These are phyloP conservation scores for Lophiotrema nucula DNA, from an alignment of 495 filamentous ascomycete species.

Conservation along the genomic window DNA sequence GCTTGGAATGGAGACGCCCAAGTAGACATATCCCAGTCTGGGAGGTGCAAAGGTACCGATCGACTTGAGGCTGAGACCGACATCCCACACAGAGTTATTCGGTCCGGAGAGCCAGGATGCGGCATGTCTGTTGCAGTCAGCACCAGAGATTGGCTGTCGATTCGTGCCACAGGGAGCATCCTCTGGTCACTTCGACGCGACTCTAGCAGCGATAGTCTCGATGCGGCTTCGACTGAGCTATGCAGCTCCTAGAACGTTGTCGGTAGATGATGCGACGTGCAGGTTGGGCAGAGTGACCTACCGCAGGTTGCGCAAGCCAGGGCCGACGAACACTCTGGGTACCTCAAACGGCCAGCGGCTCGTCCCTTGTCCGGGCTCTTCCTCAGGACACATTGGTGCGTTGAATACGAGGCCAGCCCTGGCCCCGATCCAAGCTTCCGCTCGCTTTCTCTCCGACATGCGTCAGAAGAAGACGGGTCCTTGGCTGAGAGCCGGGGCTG, in stretches of 20 bases:
- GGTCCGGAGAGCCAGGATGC: too few species aligned
- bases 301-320: too few species aligned
- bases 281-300: too few species aligned
- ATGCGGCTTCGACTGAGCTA: too few species aligned
- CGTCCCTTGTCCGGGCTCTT: conserved; percentile 1
- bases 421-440: not conserved
- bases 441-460: not conserved
- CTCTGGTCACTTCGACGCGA: not conserved
- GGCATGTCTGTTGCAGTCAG: too few species aligned
- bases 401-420: not conserved
- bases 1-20: not conserved
- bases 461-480: not conserved
- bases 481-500: not conserved
- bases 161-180: not conserved
- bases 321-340: too few species aligned
- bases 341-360: too few species aligned
- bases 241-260: too few species aligned
- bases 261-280: too few species aligned
- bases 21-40: not conserved
- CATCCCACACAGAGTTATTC: too few species aligned
- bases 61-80: not conserved
- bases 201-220: too few species aligned
- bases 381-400: not conserved
- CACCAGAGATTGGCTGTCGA: not conserved
- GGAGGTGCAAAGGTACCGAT: not conserved